Percentiles rank a stretch among this genome's conserved stretches.
phyloP scores from a whole-genome alignment of 345 rosid species.

The Populus nigra region DNA sequence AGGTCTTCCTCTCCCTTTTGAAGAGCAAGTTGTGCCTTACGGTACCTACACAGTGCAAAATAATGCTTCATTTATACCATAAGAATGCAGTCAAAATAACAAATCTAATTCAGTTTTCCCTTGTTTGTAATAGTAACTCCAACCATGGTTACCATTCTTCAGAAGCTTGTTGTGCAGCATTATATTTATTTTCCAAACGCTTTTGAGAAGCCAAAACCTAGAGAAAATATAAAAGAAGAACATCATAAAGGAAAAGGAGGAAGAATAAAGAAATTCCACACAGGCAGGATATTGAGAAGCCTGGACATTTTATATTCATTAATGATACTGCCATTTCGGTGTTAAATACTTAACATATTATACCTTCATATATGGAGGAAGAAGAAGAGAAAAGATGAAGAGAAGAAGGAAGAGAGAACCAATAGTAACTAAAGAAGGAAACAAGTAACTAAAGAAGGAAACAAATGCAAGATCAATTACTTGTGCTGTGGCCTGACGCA shows the following conservation, averaged over 20 bases:
- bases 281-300: background rate
- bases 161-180: constrained; percentile 66
- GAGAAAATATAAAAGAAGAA: constrained; percentile 8
- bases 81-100: background rate
- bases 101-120: background rate
- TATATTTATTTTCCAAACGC: constrained; percentile 67
- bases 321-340: background rate
- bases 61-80: background rate
- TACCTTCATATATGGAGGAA: background rate
- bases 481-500: constrained; percentile 89
- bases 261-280: background rate
- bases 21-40: constrained; percentile 75
- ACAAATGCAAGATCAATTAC: constrained; percentile 33
- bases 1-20: constrained; percentile 81
- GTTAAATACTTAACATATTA: background rate
- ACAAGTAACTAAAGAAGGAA: background rate
- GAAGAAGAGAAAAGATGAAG: background rate
- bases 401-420: background rate
- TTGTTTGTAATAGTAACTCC: background rate
- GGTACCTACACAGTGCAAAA: constrained; percentile 48
- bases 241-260: background rate
- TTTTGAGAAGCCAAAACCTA: constrained; percentile 82
- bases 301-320: background rate
- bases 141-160: constrained; percentile 56
- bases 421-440: background rate